Conservation (phyloP, 2,329 filamentous ascomycete species). For the Colletotrichum lentis region DNA sequence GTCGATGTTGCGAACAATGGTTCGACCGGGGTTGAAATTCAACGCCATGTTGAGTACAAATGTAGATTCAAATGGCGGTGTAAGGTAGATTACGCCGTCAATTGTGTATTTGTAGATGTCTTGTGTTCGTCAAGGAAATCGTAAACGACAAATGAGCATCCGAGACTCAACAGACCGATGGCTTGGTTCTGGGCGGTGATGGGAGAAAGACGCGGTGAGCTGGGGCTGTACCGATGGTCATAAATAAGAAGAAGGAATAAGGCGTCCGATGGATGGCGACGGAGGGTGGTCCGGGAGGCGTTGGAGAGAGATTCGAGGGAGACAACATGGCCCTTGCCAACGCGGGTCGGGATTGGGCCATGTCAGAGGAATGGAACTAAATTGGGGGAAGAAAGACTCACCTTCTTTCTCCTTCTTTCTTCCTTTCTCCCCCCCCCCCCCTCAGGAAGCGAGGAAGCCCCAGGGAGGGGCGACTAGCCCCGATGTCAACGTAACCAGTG, state of each 20-base stretch:
- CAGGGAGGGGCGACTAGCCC: background rate
- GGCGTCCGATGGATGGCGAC: background rate
- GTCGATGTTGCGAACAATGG: conserved; percentile 29
- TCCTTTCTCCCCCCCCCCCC: no score
- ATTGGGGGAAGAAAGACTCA: conserved; percentile 18
- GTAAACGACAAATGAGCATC: background rate
- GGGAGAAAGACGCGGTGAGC: background rate
- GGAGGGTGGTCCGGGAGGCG: background rate
- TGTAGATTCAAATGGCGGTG: conserved; percentile 8
- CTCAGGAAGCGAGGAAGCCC: conserved; percentile 7
- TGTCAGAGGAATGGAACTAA: conserved; percentile 4
- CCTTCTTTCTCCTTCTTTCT: background rate
- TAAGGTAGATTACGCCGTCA: background rate
- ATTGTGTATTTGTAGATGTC: background rate
- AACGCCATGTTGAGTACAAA: conserved; percentile 10
- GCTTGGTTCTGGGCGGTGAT: background rate
- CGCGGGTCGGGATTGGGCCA: conserved; percentile 5
- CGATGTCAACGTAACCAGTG: background rate
- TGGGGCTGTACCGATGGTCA: conserved; percentile 9
- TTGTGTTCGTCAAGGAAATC: background rate
- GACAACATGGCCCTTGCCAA: conserved; percentile 5
- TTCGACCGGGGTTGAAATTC: conserved; percentile 28
- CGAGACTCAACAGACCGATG: background rate
- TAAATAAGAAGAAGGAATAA: conserved; percentile 14
- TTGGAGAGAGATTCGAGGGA: conserved; percentile 21